These are phyloP conservation scores for Lasiodiplodia theobromae DNA, from an alignment of 2,329 filamentous ascomycete genomes.

Conservation along the genomic window DNA sequence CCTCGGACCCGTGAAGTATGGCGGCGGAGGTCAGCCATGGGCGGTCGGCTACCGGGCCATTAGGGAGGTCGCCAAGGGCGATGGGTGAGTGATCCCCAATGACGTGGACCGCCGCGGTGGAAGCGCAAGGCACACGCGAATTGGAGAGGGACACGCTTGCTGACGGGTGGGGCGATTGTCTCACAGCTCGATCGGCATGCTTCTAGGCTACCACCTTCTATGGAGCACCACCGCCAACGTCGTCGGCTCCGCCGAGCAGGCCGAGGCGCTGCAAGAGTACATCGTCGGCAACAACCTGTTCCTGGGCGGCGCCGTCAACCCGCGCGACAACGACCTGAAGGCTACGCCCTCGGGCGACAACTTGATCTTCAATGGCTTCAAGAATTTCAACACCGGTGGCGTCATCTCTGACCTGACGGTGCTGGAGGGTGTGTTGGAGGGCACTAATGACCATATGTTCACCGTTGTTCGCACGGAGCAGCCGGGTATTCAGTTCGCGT, in stretches of 20 bases:
- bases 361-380: slow-evolving; percentile 67
- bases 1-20: slow-evolving; percentile 58
- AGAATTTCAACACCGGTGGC: slow-evolving; percentile 73
- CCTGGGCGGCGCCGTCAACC: slow-evolving; percentile 70
- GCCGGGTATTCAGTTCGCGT: slow-evolving; percentile 62
- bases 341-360: slow-evolving; percentile 63
- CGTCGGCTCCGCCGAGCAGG: slow-evolving; percentile 67
- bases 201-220: slow-evolving; percentile 69
- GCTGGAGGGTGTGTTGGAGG: slow-evolving; percentile 67
- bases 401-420: slow-evolving; percentile 71
- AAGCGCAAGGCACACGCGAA: too few species aligned
- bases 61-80: slow-evolving; percentile 68
- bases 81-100: slow-evolving; percentile 55
- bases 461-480: slow-evolving; percentile 66
- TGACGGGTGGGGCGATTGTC: background rate
- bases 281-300: slow-evolving; percentile 72
- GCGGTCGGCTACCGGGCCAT: slow-evolving; percentile 65
- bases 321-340: slow-evolving; percentile 66
- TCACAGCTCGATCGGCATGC: slow-evolving; percentile 65
- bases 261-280: slow-evolving; percentile 62
- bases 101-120: background rate
- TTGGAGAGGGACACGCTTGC: background rate
- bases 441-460: slow-evolving; percentile 68
- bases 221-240: slow-evolving; percentile 69
- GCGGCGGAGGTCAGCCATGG: slow-evolving; percentile 62